Conservation (phyloP, 2,329 filamentous ascomycete genomes). For the Sarocladiaceae sp. region DNA sequence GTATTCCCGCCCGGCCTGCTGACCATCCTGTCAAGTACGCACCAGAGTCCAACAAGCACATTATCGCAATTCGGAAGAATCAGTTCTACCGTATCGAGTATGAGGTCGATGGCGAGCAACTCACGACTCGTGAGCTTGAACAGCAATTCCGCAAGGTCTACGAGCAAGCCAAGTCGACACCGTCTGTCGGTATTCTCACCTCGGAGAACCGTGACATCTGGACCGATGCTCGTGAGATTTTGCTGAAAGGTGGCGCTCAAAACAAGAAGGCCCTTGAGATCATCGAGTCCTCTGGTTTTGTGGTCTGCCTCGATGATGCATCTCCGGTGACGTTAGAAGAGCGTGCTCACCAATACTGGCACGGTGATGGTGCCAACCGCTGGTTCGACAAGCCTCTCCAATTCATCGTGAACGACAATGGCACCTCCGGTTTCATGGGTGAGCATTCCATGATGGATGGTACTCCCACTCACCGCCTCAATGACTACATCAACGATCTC, state of each 20-base stretch:
- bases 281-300: conserved; percentile 85
- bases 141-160: conserved; percentile 84
- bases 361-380: conserved; percentile 90
- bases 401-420: conserved; percentile 98
- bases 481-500: conserved; percentile 87
- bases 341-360: conserved; percentile 95
- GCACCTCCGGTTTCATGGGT: conserved; percentile 94
- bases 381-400: conserved; percentile 99
- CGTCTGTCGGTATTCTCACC: conserved; percentile 80
- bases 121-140: conserved; percentile 87
- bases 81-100: conserved; percentile 92
- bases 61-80: conserved; percentile 89
- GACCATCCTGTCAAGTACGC: conserved; percentile 83
- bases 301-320: conserved; percentile 91
- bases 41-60: conserved; percentile 73
- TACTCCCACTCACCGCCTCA: conserved; percentile 92
- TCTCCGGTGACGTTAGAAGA: conserved; percentile 90
- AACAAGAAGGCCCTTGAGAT: conserved; percentile 75
- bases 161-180: conserved; percentile 59
- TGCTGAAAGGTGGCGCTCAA: conserved; percentile 70
- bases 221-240: conserved; percentile 74
- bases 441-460: conserved; percentile 99
- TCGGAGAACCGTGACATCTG: conserved; percentile 92
- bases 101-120: conserved; percentile 75
- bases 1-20: conserved; percentile 75